Percentiles rank a stretch among this genome's conserved stretches.
Evolutionary conservation across 2,329 filamentous ascomycete genomes (phyloP).

Genomic region (Colletotrichum tamarilloi): DNA sequence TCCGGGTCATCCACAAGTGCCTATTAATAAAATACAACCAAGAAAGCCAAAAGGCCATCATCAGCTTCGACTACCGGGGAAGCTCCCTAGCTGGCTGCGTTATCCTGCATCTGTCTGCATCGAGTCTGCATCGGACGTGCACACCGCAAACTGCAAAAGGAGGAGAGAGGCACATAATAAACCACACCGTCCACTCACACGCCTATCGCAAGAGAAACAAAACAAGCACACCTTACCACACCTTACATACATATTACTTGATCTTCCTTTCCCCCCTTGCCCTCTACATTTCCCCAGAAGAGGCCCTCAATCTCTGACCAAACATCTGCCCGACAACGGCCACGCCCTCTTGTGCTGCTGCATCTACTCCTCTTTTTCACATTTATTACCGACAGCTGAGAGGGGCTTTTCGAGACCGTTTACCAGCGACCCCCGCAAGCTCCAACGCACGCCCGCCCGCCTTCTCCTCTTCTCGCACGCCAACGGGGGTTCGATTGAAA

Average conservation of each 20-base stretch:
- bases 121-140: slow-evolving; percentile 30
- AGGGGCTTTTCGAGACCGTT: slow-evolving; percentile 4
- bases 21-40: slow-evolving; percentile 25
- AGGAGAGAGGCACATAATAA: not conserved
- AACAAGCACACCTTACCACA: slow-evolving; percentile 5
- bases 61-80: slow-evolving; percentile 4
- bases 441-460: slow-evolving; percentile 14
- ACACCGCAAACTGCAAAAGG: slow-evolving; percentile 32
- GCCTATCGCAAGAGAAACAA: not conserved
- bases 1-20: not conserved
- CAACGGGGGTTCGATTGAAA: slow-evolving; percentile 34
- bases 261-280: not conserved
- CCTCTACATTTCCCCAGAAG: slow-evolving; percentile 7
- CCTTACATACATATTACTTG: slow-evolving; percentile 30
- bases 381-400: slow-evolving; percentile 31
- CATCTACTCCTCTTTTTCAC: slow-evolving; percentile 31
- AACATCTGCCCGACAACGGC: slow-evolving; percentile 22
- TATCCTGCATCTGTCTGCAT: slow-evolving; percentile 25
- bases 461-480: slow-evolving; percentile 19
- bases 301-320: slow-evolving; percentile 31
- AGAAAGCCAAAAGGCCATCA: not conserved
- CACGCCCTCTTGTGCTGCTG: slow-evolving; percentile 21
- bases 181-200: not conserved
- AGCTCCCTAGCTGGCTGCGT: slow-evolving; percentile 1
- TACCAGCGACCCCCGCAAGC: slow-evolving; percentile 26